Conservation (phyloP, 805 yeast species). For the Kluyveromyces nonfermentans region DNA sequence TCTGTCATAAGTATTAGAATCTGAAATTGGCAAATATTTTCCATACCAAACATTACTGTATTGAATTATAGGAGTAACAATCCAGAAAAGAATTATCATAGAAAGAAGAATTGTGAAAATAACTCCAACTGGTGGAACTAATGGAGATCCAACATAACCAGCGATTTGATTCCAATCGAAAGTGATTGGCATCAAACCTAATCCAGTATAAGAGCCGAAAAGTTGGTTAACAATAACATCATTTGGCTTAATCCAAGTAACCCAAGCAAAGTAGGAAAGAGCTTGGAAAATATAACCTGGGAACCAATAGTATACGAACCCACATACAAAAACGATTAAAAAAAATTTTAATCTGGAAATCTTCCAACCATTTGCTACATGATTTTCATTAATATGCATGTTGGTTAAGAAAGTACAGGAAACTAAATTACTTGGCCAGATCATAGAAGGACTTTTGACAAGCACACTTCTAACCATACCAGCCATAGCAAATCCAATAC, state of each 20-base stretch:
- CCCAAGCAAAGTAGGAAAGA: constrained; percentile 42
- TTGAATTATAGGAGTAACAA: constrained; percentile 44
- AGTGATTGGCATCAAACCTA: constrained; percentile 56
- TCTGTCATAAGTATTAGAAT: constrained; percentile 42
- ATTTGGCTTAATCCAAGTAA: constrained; percentile 43
- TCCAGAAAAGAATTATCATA: constrained; percentile 43
- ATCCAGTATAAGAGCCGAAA: constrained; percentile 53
- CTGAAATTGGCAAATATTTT: constrained; percentile 48
- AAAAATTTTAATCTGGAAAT: constrained; percentile 45
- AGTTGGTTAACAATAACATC: constrained; percentile 53
- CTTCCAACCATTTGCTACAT: constrained; percentile 17
- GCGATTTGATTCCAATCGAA: constrained; percentile 53
- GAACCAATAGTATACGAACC: constrained; percentile 48
- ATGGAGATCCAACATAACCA: constrained; percentile 49
- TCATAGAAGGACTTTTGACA: constrained; percentile 54
- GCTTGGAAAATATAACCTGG: constrained; percentile 54
- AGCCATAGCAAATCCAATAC: constrained; percentile 59
- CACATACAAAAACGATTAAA: constrained; percentile 29
- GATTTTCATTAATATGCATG: constrained; percentile 14
- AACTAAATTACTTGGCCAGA: constrained; percentile 65
- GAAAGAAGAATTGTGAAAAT: constrained; percentile 37
- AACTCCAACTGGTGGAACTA: constrained; percentile 50
- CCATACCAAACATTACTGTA: constrained; percentile 50
- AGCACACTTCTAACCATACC: constrained; percentile 52
- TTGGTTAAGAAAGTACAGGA: constrained; percentile 28